Base-by-base conservation (phyloP, 2,329 filamentous ascomycete genomes). In the Alternaria gaisen region DNA sequence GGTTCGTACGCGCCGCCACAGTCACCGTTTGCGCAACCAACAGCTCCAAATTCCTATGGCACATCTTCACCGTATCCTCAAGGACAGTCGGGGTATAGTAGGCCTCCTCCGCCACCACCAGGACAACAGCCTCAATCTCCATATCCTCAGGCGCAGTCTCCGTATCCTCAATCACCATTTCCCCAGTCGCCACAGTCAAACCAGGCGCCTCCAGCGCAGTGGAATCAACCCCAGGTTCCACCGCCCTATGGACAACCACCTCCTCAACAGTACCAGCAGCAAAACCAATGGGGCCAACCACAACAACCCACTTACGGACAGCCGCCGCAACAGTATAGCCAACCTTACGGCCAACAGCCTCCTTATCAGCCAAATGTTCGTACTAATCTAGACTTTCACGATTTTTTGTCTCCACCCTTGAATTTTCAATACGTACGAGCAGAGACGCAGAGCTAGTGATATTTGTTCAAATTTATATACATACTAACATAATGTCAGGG, bases 21-120 rank as follows among this genome's bases (percentile, higher is more conserved):
- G 60, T 81, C 82, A 55, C 77, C 80, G 48, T 81, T 81, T 57
- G 75, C 80, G 42, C 80, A 80, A 58, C 72, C 73, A 6, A 52
- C 52, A 69, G 69, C 53, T 74, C 78, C 62, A 72, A 67, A 47
- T 52, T 71, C 58, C 41, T 84, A 84, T 72, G 75, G 69, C 40
- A 52, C 74, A 56, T 72, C 77, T 8, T 70, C 70, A 53, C 79
- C 80, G 3, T 79, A 79, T 61, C 73, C 75, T 53, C 74, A 76
- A 60, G 70, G 65, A 26, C 74, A 78, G 56, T 67, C 70, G 3
- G 71, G 68, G 20, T 78, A 78, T 64, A 77, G 70, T 52, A 72
- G 75, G 51, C 75, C 76, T 24, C 66, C 75, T 4, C 75, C 75
- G 4, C 75, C 75, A 20, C 76, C 76, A 5, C 71, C 72, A 51